Conservation (phyloP, 78 protist genomes). For the Polysphondylium violaceum region DNA sequence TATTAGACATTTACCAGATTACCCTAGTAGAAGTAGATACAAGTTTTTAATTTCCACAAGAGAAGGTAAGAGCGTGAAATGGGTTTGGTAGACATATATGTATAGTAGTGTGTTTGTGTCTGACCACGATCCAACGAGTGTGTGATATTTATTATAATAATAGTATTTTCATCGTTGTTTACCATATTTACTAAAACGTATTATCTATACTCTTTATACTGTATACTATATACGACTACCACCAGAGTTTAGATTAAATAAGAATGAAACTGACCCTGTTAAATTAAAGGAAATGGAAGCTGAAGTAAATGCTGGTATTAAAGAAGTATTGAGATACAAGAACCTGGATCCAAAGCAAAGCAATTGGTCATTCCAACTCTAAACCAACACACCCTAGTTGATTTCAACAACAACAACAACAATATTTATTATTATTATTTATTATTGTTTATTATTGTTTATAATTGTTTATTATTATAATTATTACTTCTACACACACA, state of each 20-base stretch:
- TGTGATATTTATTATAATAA: too few relatives aligned
- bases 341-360: conserved; percentile 1
- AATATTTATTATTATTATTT: too few relatives aligned
- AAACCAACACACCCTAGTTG: too few relatives aligned
- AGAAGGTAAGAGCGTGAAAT: conserved; percentile 31
- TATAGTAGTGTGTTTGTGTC: too few relatives aligned
- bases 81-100: background rate
- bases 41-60: conserved; percentile 18
- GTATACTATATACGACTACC: background rate
- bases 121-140: too few relatives aligned
- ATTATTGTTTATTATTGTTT: too few relatives aligned
- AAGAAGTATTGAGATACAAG: conserved; percentile 53
- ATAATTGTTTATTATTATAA: too few relatives aligned
- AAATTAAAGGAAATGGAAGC: conserved; percentile 2
- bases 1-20: conserved; percentile 48
- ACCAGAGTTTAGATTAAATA: conserved; percentile 57
- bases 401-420: too few relatives aligned
- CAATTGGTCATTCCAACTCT: conserved; percentile 51
- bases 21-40: conserved; percentile 55
- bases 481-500: too few relatives aligned
- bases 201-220: background rate
- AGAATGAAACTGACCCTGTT: conserved; percentile 8
- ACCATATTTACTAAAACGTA: background rate
- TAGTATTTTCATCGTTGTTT: too few relatives aligned
- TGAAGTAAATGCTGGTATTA: conserved; percentile 73